Evolutionary conservation across 257 asterid genomes (phyloP).

Genomic region (Ehretia macrophylla): DNA sequence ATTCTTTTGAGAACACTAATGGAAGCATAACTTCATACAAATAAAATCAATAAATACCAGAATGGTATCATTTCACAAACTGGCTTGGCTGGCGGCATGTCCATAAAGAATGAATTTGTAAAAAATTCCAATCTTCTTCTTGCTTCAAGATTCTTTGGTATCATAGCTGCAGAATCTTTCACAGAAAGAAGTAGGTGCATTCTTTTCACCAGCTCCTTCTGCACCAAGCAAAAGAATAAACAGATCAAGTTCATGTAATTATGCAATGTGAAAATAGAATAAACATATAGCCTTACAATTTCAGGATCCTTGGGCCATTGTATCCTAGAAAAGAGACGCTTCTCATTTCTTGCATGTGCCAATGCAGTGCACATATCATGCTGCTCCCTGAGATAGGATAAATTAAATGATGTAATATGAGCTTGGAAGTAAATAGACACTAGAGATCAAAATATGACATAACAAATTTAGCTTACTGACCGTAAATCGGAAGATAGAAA

Average conservation of each 20-base stretch:
- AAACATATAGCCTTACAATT: conserved; percentile 45
- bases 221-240: conserved; percentile 3
- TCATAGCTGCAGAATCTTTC: conserved; percentile 82
- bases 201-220: conserved; percentile 97
- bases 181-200: conserved; percentile 90
- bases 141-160: conserved; percentile 98
- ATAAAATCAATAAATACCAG: conserved; percentile 45
- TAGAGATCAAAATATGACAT: too few species aligned
- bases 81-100: conserved; percentile 90
- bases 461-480: conserved; percentile 24
- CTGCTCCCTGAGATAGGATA: conserved; percentile 63
- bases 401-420: conserved; percentile 3
- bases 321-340: conserved; percentile 83
- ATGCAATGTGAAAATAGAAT: background rate
- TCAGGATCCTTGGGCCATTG: conserved; percentile 89
- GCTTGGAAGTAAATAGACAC: too few species aligned
- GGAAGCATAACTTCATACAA: background rate
- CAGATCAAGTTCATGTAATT: background rate
- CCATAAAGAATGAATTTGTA: conserved; percentile 91
- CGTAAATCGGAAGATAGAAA: conserved; percentile 76
- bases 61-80: conserved; percentile 90
- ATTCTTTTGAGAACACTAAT: conserved; percentile 7
- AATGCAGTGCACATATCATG: conserved; percentile 89
- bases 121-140: conserved; percentile 88
- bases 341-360: conserved; percentile 80